Conservation (phyloP, 305 asterid species). For the Rubia occidens region DNA sequence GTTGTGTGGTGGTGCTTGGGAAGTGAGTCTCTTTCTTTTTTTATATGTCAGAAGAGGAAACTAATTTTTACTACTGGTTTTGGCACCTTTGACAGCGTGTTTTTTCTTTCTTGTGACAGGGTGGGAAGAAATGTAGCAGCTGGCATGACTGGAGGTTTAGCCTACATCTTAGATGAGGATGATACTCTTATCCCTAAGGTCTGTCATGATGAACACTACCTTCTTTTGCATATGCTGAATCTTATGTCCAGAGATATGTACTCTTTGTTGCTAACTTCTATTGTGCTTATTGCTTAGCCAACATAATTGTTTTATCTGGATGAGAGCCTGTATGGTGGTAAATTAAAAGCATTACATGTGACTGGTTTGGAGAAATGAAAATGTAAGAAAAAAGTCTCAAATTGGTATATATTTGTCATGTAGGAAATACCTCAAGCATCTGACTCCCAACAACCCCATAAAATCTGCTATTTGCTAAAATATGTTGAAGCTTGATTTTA, state of each 20-base stretch:
- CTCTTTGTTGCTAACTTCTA: neutral
- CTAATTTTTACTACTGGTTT: constrained; percentile 6
- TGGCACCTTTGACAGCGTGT: constrained; percentile 13
- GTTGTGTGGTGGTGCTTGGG: constrained; percentile 89
- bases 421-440: neutral
- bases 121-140: constrained; percentile 98
- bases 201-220: constrained; percentile 10
- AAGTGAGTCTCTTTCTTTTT: constrained; percentile 46
- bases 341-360: neutral
- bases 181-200: constrained; percentile 87
- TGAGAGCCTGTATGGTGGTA: neutral
- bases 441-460: neutral
- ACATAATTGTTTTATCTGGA: neutral
- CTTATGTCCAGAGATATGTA: neutral
- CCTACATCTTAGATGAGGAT: constrained; percentile 88
- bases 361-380: neutral
- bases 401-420: neutral
- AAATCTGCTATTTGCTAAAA: neutral
- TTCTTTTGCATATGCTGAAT: too few species aligned
- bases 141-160: constrained; percentile 98
- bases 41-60: neutral
- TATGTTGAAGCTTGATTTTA: neutral
- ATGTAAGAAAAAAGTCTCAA: neutral
- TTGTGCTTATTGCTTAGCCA: neutral
- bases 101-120: constrained; percentile 29